Base-by-base conservation (phyloP, 108 stramenopile species). In the Schizochytrium sp. region DNA sequence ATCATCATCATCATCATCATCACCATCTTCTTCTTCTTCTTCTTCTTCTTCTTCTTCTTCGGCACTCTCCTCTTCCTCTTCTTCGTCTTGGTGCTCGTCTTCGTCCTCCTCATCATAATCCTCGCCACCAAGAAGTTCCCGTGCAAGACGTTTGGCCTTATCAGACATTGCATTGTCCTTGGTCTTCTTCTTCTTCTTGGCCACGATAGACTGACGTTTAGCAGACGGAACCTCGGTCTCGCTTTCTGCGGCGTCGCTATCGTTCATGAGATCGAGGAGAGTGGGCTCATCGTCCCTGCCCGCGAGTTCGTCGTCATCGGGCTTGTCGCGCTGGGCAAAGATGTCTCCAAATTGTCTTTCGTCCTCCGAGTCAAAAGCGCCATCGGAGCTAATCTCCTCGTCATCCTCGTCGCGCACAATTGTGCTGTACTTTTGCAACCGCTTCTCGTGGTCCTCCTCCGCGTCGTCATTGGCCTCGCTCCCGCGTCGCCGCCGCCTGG, bases 351-450 rank as follows among this genome's bases (percentile, higher is more conserved):
- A 96, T 28, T 91, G 88, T 44, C 92, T 89, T 87, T 96, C 97
- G 91, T 97, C 96, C 5, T 97, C 97, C 12, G 95, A 95, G 83
- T 96, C 94, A 93, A 97, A 96, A 23, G 96, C 96, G 43, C 93
- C 95, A 71, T 96, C 97, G 88, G 94, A 93, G 47, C 93, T 90
- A 87, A 97, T 96, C 88, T 95, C 94, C 90, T 95, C 95, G 87
- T 97, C 96, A 21, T 95, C 95, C 87, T 95, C 95, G 12, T 44
- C 72, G 43, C 63, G 8, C 12, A 57, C 55, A 14, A 57, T 34
- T 1, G 29, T 34, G 29, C 29, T 34, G 29, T 34, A 34, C 29
- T 34, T 34, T 34, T 34, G 29, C 29, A 34, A 34, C 29, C 29
- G 29, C 29, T 34, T 57, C 14, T 14, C 55, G 55, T 14, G 12